Evolutionary conservation across 768 basidiomycete species (phyloP).

Genomic region (Lactifluus volemus): DNA sequence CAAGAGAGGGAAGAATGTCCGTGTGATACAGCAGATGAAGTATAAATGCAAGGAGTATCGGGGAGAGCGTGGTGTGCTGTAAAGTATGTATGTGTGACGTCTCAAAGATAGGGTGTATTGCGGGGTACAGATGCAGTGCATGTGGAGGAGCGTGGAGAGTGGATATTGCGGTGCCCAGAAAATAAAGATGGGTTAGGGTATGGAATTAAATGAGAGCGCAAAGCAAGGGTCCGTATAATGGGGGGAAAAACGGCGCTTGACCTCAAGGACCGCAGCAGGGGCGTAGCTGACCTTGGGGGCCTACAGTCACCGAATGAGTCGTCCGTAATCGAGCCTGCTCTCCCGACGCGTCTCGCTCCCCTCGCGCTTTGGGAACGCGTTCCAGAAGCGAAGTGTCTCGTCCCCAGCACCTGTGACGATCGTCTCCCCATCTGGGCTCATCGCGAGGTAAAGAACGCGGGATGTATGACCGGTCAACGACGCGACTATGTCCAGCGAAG

Average conservation of each 20-base stretch:
- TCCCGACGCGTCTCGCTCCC: conserved; percentile 29
- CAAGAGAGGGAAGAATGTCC: background rate
- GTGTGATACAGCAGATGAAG: conserved; percentile 8
- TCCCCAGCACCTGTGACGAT: conserved; percentile 98
- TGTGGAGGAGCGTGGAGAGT: background rate
- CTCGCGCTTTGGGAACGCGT: conserved; percentile 82
- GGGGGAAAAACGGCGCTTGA: background rate
- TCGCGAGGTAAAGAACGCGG: conserved; percentile 93
- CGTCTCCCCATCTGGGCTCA: conserved; percentile 95
- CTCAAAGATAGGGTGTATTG: background rate
- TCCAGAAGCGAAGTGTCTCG: conserved; percentile 96
- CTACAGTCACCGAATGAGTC: conserved; percentile 29
- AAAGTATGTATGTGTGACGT: conserved; percentile 3
- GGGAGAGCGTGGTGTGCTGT: conserved; percentile 9
- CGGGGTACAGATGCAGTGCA: conserved; percentile 9
- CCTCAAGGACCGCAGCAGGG: background rate
- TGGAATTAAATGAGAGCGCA: background rate
- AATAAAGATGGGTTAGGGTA: conserved; percentile 1
- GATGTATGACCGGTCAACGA: conserved; percentile 91
- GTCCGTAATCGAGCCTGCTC: conserved; percentile 39
- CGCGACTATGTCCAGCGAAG: conserved; percentile 87
- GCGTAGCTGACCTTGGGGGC: background rate
- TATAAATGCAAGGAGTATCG: conserved; percentile 7
- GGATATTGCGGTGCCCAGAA: conserved; percentile 9
- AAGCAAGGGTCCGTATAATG: background rate